A percentile compares a stretch with the other conserved stretches of the same genome.
These are phyloP conservation scores for Hippophae rhamnoides DNA, from an alignment of 306 rosid genomes.

Conservation along the genomic window DNA sequence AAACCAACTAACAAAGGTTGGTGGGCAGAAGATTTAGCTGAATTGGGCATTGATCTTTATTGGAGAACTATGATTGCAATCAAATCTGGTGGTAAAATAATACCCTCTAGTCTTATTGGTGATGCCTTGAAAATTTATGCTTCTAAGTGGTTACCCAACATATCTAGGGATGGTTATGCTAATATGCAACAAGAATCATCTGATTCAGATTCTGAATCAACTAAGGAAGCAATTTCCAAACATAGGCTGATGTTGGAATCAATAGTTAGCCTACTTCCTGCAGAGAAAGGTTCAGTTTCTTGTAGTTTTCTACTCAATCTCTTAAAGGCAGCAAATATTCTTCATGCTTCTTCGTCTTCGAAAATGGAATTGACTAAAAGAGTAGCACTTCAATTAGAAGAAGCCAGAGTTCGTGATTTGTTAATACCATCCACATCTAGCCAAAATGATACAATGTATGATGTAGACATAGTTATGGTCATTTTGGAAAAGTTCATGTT, in stretches of 20 bases:
- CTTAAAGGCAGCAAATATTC: conserved; percentile 78
- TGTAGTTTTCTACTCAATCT: conserved; percentile 79
- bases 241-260: conserved; percentile 76
- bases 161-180: conserved; percentile 37
- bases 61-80: conserved; percentile 90
- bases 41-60: conserved; percentile 78
- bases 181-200: conserved; percentile 26
- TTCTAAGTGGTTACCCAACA: conserved; percentile 65
- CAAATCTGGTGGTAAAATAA: conserved; percentile 64
- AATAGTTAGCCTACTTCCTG: conserved; percentile 77
- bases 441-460: conserved; percentile 40
- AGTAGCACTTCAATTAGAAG: conserved; percentile 76
- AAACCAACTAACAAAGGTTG: conserved; percentile 59
- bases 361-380: conserved; percentile 77
- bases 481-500: conserved; percentile 69
- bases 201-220: conserved; percentile 45
- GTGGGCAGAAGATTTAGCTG: conserved; percentile 98
- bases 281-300: conserved; percentile 82
- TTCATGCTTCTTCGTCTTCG: conserved; percentile 69
- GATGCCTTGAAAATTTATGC: conserved; percentile 90
- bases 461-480: conserved; percentile 66
- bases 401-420: conserved; percentile 66
- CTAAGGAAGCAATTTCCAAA: conserved; percentile 49
- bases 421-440: conserved; percentile 60
- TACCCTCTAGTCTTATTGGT: conserved; percentile 61